Percentiles rank a stretch among this genome's conserved stretches.
Evolutionary conservation across 805 yeast species (phyloP).

Genomic region (Ogataea nakhonphanomensis): DNA sequence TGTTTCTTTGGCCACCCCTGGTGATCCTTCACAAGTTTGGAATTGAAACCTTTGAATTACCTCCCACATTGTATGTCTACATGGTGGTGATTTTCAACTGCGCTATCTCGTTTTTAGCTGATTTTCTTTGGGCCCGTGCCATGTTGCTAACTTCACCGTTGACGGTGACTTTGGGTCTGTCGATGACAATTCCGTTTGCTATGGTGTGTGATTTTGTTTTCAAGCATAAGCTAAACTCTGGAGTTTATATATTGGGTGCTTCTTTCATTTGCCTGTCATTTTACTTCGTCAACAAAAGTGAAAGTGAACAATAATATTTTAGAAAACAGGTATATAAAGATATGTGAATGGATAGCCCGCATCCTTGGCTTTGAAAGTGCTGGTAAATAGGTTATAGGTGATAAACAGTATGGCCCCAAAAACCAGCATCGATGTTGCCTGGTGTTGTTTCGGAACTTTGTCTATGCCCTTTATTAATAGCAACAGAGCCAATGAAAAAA

Average conservation of each 20-base stretch:
- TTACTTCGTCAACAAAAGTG: conserved; percentile 76
- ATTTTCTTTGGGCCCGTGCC: conserved; percentile 94
- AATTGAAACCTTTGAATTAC: conserved; percentile 70
- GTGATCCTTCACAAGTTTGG: conserved; percentile 59
- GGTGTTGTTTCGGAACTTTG: conserved; percentile 3
- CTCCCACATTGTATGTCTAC: conserved; percentile 51
- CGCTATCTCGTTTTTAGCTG: conserved; percentile 76
- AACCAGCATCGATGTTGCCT: conserved; percentile 18
- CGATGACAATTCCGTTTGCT: conserved; percentile 91
- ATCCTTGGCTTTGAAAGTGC: conserved; percentile 45
- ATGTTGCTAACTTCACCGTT: conserved; percentile 90
- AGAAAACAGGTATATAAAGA: conserved; percentile 19
- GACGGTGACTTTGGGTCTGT: conserved; percentile 92
- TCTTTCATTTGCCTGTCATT: conserved; percentile 75
- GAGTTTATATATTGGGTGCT: conserved; percentile 76
- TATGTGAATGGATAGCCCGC: conserved; percentile 45
- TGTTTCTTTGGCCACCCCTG: conserved; percentile 80
- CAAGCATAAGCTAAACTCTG: conserved; percentile 58
- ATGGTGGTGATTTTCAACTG: conserved; percentile 62
- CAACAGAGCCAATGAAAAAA: conserved; percentile 41
- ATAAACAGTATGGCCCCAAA: conserved; percentile 34
- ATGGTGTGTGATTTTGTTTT: conserved; percentile 85
- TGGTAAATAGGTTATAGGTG: conserved; percentile 40
- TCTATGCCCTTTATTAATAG: conserved; percentile 32
- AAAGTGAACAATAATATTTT: conserved; percentile 49